These are phyloP conservation scores for Arctium lappa DNA, from an alignment of 129 eudicot genomes.

Conservation along the genomic window DNA sequence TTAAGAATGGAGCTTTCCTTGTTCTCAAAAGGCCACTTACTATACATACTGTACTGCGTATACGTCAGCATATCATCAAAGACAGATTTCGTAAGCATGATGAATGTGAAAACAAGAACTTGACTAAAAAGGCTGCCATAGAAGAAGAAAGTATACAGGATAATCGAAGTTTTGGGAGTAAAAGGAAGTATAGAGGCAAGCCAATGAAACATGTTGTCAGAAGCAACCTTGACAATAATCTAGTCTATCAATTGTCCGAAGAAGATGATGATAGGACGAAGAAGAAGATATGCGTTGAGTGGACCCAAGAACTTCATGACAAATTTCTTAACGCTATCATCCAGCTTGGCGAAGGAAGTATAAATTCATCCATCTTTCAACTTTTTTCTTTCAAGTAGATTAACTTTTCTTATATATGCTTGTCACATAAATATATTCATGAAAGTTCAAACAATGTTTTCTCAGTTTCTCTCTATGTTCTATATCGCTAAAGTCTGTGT, in stretches of 20 bases:
- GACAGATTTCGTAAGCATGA: background rate
- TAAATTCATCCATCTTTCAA: background rate
- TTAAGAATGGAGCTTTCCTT: constrained; percentile 27
- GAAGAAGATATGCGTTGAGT: constrained; percentile 15
- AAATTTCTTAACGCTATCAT: constrained; percentile 20
- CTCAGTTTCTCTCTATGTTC: background rate
- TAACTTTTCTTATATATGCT: too few relatives aligned
- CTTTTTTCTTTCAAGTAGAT: background rate
- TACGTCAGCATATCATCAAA: constrained; percentile 19
- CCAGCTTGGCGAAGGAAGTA: constrained; percentile 38
- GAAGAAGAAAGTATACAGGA: background rate
- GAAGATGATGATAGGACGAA: background rate
- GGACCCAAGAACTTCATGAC: constrained; percentile 39
- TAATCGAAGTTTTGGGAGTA: background rate
- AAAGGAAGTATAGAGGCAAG: background rate
- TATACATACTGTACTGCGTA: background rate
- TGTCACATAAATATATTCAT: too few relatives aligned
- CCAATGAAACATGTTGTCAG: background rate
- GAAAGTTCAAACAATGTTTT: background rate
- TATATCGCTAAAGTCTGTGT: background rate
- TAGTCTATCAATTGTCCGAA: background rate
- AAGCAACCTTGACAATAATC: too few relatives aligned
- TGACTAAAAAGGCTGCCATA: background rate
- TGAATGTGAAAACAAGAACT: background rate
- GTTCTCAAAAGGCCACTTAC: constrained; percentile 20